Base-by-base conservation (phyloP, 2,329 filamentous ascomycete species). In the Magnaporthales sp. region DNA sequence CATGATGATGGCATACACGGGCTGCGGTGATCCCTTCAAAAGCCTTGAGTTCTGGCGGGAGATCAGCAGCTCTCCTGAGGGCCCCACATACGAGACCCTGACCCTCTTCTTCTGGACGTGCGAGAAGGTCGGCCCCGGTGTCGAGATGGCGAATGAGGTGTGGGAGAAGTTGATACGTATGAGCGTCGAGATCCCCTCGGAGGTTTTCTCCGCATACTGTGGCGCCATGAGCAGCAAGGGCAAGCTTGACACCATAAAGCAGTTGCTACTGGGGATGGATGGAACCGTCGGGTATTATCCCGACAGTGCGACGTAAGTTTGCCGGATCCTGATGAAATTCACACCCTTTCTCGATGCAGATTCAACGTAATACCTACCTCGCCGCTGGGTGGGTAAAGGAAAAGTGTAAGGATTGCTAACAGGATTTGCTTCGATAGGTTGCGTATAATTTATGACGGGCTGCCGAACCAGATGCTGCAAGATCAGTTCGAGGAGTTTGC, bases 31-130 rank as follows among this genome's bases (percentile, higher is more conserved):
- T 69, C 82, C 89, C 0, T 78, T 83, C 31, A 85, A 85, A 66
- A 91, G 91, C 1, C 80, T 96, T 69, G 86, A 89, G 63, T 92
- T 92, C 74, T 98, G 93, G 92, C 82, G 87, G 66, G 87, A 96
- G 63, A 93, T 99, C 67, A 88, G 89, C n/a, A 84, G 86, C 67
- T 92, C 89, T 0, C 82, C 84, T n/a, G 93, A 98, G 76, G 95
- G 95, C 0, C 95, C 95, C 0, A 90, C 89, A 1, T 92, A 95
- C 72, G 85, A 87, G 68, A 93, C 89, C 68, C 84, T 99, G 51
- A 87, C 89, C 62, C 89, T 95, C 38, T 89, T 93, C 2, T 92
- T 99, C 71, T 88, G 89, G 71, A 86, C 89, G 1, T 94, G 93
- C 75, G 89, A 96, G 75, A 80, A 80, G 68, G 81, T 80, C 68